These are phyloP conservation scores for Lojkania enalia DNA, from an alignment of 2,329 filamentous ascomycete species.

Conservation along the genomic window DNA sequence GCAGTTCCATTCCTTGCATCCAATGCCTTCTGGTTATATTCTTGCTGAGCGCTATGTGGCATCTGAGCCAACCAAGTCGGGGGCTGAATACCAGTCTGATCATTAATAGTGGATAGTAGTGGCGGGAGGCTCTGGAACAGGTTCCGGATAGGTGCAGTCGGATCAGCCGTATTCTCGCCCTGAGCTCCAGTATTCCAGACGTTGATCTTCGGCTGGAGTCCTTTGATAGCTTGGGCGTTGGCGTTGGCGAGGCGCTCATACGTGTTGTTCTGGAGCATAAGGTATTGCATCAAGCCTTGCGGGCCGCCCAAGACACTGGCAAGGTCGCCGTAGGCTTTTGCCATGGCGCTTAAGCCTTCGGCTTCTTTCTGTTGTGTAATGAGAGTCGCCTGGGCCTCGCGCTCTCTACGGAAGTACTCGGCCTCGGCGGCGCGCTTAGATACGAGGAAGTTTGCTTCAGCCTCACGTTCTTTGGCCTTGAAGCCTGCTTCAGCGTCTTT, in stretches of 20 bases:
- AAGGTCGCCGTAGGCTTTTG: slow-evolving; percentile 76
- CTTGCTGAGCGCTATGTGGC: slow-evolving; percentile 41
- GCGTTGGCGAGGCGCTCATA: slow-evolving; percentile 77
- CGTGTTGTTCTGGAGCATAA: slow-evolving; percentile 84
- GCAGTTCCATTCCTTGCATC: slow-evolving; percentile 7
- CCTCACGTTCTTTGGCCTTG: slow-evolving; percentile 45
- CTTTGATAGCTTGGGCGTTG: slow-evolving; percentile 74
- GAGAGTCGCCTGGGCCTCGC: slow-evolving; percentile 63
- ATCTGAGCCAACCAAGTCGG: slow-evolving; percentile 71
- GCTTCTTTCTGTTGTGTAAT: slow-evolving; percentile 71
- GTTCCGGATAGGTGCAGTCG: slow-evolving; percentile 70
- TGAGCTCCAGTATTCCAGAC: slow-evolving; percentile 79
- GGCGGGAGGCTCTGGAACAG: slow-evolving; percentile 85
- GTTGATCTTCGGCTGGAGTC: slow-evolving; percentile 85
- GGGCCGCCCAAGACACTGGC: slow-evolving; percentile 75
- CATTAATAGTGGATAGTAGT: slow-evolving; percentile 80
- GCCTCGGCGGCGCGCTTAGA: slow-evolving; percentile 49
- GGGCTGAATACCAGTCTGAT: slow-evolving; percentile 81
- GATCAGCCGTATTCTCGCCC: slow-evolving; percentile 54
- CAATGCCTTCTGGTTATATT: slow-evolving; percentile 5
- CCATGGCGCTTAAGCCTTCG: slow-evolving; percentile 75
- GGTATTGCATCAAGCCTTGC: slow-evolving; percentile 75
- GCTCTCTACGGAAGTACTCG: slow-evolving; percentile 47
- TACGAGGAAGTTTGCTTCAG: slow-evolving; percentile 55
- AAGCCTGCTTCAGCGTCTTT: slow-evolving; percentile 51